Conservation (phyloP, 2,329 filamentous ascomycete genomes). For the Bipolaris sorokiniana region DNA sequence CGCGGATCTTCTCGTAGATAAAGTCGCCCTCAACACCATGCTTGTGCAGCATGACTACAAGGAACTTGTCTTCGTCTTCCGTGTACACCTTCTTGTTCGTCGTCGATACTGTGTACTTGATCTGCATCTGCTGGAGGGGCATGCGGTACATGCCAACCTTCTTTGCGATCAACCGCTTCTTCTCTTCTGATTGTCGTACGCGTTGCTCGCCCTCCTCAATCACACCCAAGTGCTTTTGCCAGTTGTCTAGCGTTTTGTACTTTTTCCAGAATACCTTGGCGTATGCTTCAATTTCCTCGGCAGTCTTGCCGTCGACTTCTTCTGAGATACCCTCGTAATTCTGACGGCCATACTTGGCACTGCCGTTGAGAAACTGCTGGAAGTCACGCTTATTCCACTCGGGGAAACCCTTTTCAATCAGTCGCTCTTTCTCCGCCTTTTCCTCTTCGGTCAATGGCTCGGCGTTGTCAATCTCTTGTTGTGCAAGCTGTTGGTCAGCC, state of each 20-base stretch:
- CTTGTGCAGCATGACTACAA: constrained; percentile 90
- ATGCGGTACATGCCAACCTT: constrained; percentile 98
- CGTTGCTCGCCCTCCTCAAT: constrained; percentile 95
- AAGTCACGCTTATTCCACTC: constrained; percentile 98
- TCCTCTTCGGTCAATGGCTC: constrained; percentile 88
- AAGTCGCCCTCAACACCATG: constrained; percentile 90
- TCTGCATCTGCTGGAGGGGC: constrained; percentile 94
- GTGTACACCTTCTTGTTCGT: constrained; percentile 99
- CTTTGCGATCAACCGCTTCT: constrained; percentile 89
- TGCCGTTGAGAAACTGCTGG: constrained; percentile 96
- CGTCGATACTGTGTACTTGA: constrained; percentile 98
- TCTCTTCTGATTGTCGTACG: constrained; percentile 84
- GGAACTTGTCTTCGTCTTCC: constrained; percentile 94
- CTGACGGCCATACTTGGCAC: constrained; percentile 85
- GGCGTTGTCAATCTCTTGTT: constrained; percentile 92
- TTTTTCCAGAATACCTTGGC: constrained; percentile 97
- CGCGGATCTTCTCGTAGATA: constrained; percentile 92
- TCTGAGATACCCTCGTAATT: constrained; percentile 85
- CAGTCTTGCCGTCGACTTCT: constrained; percentile 89
- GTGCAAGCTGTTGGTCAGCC: constrained; percentile 83
- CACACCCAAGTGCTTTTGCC: constrained; percentile 82
- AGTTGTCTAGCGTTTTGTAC: constrained; percentile 88
- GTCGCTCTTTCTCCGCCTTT: constrained; percentile 79
- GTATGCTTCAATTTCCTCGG: constrained; percentile 85
- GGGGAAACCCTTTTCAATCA: constrained; percentile 85